These are phyloP conservation scores for Sarcocystis neurona DNA, from an alignment of 169 alveolate genomes.

Conservation along the genomic window DNA sequence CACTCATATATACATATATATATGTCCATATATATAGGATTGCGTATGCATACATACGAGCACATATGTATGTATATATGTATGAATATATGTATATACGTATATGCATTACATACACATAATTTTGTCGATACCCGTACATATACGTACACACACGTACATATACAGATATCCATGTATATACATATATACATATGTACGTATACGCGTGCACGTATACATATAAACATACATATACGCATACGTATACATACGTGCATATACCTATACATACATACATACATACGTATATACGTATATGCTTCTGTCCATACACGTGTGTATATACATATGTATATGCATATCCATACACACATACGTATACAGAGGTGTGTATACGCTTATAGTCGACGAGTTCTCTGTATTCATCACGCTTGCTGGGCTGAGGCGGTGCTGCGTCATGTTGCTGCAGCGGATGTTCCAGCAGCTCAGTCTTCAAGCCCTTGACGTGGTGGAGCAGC, in stretches of 20 bases:
- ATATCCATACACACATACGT: not conserved
- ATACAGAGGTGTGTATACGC: not conserved
- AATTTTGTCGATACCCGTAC: too few species aligned
- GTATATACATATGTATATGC: not conserved
- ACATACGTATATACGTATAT: not conserved
- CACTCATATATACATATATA: too few species aligned
- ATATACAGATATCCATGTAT: not conserved
- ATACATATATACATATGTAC: not conserved
- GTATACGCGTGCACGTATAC: not conserved
- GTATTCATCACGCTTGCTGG: not conserved
- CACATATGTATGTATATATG: too few species aligned
- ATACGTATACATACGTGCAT: not conserved
- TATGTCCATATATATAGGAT: too few species aligned
- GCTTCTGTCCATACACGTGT: not conserved
- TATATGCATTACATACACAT: too few species aligned
- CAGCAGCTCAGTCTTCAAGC: slow-evolving; percentile 16
- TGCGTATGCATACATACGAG: too few species aligned
- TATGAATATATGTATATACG: too few species aligned
- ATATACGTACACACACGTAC: not conserved
- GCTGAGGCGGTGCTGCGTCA: not conserved
- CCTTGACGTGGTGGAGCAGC: not conserved
- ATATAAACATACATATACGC: not conserved
- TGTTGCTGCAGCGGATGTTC: not conserved
- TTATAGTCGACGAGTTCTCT: not conserved
- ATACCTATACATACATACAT: not conserved